phyloP scores from a whole-genome alignment of 768 basidiomycete species.

The Tulasnella sp. region DNA sequence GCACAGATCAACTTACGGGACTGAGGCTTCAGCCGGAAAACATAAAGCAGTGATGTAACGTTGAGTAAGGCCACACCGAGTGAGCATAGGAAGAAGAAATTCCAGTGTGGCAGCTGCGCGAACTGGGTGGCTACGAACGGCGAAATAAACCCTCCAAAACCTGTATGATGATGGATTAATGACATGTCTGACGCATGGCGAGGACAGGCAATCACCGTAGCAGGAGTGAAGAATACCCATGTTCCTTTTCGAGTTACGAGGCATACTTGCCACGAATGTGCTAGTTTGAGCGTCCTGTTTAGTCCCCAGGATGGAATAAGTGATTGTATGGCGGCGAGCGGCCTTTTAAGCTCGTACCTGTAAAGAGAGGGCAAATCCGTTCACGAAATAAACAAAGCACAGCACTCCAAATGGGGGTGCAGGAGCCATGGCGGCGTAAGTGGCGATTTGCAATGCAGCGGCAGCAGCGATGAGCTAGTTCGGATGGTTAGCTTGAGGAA shows the following conservation, averaged over 20 bases:
- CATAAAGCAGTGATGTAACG: constrained; percentile 52
- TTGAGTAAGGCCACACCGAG: constrained; percentile 66
- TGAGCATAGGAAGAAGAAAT: constrained; percentile 74
- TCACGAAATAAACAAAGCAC: constrained; percentile 49
- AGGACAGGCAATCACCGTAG: constrained; percentile 47
- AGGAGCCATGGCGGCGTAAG: constrained; percentile 47
- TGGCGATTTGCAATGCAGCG: constrained; percentile 47
- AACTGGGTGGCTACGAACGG: constrained; percentile 86
- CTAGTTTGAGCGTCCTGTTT: constrained; percentile 55
- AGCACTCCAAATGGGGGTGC: constrained; percentile 54
- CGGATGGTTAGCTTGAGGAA: neutral
- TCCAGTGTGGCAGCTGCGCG: constrained; percentile 66
- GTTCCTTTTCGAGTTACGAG: constrained; percentile 47
- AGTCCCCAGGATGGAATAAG: neutral
- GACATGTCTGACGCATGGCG: neutral
- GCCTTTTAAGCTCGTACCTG: constrained; percentile 46
- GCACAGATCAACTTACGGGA: constrained; percentile 40
- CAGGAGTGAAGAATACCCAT: constrained; percentile 51
- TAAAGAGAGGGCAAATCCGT: constrained; percentile 52
- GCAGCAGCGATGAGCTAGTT: constrained; percentile 28
- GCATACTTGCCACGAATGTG: constrained; percentile 51
- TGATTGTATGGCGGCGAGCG: neutral
- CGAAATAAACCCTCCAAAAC: constrained; percentile 49
- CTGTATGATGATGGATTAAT: constrained; percentile 32
- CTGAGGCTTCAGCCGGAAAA: constrained; percentile 56